Percentiles rank a stretch among this genome's conserved stretches.
Conservation (phyloP, 179 eudicot species). For the Camellia oleifera region DNA sequence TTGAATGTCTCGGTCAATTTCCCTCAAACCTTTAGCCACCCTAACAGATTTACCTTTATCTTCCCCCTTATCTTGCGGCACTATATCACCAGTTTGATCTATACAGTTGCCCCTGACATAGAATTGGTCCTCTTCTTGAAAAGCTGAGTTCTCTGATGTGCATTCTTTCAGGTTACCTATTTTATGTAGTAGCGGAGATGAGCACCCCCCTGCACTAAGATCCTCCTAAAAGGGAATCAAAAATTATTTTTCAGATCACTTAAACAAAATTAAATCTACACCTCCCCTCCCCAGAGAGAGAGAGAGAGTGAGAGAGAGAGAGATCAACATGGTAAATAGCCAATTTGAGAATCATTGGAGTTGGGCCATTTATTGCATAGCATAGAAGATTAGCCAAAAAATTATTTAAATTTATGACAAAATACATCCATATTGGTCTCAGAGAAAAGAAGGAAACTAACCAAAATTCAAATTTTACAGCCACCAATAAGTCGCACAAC, state of each 20-base stretch:
- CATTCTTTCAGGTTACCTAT: slow-evolving; percentile 50
- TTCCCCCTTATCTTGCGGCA: slow-evolving; percentile 30
- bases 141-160: slow-evolving; percentile 48
- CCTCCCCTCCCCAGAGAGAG: neutral
- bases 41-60: slow-evolving; percentile 26
- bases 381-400: neutral
- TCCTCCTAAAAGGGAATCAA: slow-evolving; percentile 45
- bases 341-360: slow-evolving; percentile 6
- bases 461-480: neutral
- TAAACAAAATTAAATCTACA: neutral
- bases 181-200: slow-evolving; percentile 30
- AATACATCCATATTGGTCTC: too few relatives aligned
- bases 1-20: slow-evolving; percentile 38
- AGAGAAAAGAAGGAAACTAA: neutral
- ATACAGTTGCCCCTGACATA: slow-evolving; percentile 23
- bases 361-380: neutral
- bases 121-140: slow-evolving; percentile 43
- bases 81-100: slow-evolving; percentile 33
- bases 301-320: neutral
- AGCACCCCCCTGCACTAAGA: slow-evolving; percentile 37
- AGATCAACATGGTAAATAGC: neutral
- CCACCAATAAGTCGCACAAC: neutral
- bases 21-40: slow-evolving; percentile 28
- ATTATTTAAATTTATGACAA: neutral
- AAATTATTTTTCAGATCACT: slow-evolving; percentile 4